Conservation (phyloP, 306 rosid species). For the Corylus heterophylla region DNA sequence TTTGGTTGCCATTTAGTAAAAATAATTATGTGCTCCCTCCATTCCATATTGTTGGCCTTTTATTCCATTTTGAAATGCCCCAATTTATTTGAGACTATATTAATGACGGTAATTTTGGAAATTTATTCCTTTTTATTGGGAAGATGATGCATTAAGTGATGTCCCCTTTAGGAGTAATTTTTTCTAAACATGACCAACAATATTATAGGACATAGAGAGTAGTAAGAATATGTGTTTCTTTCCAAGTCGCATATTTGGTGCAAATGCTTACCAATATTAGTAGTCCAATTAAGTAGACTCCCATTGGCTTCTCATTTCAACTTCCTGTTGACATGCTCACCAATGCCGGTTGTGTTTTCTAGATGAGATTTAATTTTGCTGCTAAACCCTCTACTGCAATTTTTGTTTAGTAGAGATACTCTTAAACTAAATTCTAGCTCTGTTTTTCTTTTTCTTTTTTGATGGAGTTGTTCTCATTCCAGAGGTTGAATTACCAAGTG, state of each 20-base stretch:
- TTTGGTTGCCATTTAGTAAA: neutral
- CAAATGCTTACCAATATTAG: neutral
- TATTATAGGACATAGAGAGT: neutral
- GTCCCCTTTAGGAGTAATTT: too few relatives aligned
- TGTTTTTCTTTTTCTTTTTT: neutral
- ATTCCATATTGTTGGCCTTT: neutral
- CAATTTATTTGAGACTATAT: too few relatives aligned
- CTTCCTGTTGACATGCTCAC: neutral
- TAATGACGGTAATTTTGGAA: too few relatives aligned
- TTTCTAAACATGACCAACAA: neutral
- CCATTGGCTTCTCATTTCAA: neutral
- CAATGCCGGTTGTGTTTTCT: neutral
- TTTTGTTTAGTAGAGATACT: neutral
- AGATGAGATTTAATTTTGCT: neutral
- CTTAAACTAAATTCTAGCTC: neutral
- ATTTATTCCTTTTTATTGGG: too few relatives aligned
- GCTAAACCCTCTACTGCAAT: neutral
- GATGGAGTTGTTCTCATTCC: slow-evolving; percentile 23
- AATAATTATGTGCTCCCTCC: neutral
- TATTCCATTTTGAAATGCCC: too few relatives aligned
- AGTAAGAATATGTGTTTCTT: neutral
- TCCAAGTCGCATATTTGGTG: neutral
- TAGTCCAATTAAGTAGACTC: neutral
- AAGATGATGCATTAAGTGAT: too few relatives aligned
- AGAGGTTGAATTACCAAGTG: slow-evolving; percentile 37